Percentiles rank a stretch among this genome's conserved stretches.
These are phyloP conservation scores for Serendipita sp. DNA, from an alignment of 768 basidiomycete genomes.

Conservation along the genomic window DNA sequence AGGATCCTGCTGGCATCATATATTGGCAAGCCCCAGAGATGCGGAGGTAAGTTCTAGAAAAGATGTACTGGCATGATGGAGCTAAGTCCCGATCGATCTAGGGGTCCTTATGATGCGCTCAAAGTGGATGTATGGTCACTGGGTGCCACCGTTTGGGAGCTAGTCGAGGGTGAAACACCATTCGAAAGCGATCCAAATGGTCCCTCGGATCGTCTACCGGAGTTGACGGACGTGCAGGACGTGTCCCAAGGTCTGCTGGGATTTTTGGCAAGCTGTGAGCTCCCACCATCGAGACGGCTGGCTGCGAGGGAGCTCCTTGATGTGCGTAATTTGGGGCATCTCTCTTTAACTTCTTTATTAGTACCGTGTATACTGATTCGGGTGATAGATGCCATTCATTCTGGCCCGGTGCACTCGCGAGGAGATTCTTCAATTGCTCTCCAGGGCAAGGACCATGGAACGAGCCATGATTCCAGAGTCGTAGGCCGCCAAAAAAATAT, in stretches of 20 bases:
- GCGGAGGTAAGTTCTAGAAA: slow-evolving; percentile 33
- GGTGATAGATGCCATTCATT: not conserved
- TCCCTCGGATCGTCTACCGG: not conserved
- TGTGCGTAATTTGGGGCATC: not conserved
- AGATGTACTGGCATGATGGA: not conserved
- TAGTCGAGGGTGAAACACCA: slow-evolving; percentile 58
- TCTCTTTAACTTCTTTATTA: not conserved
- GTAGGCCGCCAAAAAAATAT: not conserved
- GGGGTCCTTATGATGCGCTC: slow-evolving; percentile 53
- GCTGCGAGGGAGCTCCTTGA: not conserved
- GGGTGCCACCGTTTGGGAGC: slow-evolving; percentile 72
- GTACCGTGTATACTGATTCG: too few relatives aligned
- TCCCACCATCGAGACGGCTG: not conserved
- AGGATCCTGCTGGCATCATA: not conserved
- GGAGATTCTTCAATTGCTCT: not conserved
- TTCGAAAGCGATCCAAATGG: slow-evolving; percentile 24
- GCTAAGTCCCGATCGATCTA: slow-evolving; percentile 16
- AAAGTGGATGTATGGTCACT: slow-evolving; percentile 70
- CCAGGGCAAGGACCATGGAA: not conserved
- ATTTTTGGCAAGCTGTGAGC: not conserved
- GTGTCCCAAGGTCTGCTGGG: slow-evolving; percentile 2
- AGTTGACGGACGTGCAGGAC: not conserved
- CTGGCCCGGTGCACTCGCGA: not conserved
- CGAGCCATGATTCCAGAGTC: not conserved
- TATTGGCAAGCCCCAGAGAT: slow-evolving; percentile 50